phyloP scores from a whole-genome alignment of 2,329 filamentous ascomycete genomes.

The Clonostachys chloroleuca region DNA sequence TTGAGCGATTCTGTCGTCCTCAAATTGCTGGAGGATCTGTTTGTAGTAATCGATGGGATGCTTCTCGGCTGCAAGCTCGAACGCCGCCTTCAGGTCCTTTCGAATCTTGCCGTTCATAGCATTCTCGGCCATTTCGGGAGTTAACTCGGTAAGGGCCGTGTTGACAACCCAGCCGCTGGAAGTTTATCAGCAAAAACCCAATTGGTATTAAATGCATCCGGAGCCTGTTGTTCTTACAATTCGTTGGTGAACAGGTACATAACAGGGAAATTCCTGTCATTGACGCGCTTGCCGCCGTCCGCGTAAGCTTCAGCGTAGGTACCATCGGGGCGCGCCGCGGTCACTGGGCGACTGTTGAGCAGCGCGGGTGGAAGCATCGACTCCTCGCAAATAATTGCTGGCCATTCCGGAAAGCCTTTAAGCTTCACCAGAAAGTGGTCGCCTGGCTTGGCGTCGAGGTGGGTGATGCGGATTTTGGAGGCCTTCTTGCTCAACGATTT shows the following conservation, averaged over 20 bases:
- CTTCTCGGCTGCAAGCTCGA: constrained; percentile 72
- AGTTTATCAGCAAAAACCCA: not conserved
- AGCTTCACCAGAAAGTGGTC: constrained; percentile 90
- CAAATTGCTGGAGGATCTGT: constrained; percentile 65
- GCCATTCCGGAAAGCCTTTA: constrained; percentile 94
- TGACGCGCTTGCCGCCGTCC: constrained; percentile 80
- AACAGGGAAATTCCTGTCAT: constrained; percentile 84
- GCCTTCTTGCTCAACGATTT: constrained; percentile 87
- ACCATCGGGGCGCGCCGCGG: constrained; percentile 76
- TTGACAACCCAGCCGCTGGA: constrained; percentile 87
- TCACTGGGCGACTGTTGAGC: constrained; percentile 75
- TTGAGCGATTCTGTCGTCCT: constrained; percentile 60
- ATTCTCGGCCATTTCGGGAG: constrained; percentile 65
- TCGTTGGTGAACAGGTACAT: constrained; percentile 96
- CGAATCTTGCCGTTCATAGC: constrained; percentile 71
- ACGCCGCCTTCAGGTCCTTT: constrained; percentile 76
- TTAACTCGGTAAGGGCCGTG: constrained; percentile 73
- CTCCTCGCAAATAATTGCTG: constrained; percentile 89
- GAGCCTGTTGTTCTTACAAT: constrained; percentile 67
- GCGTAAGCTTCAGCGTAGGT: constrained; percentile 83
- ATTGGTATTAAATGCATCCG: not conserved
- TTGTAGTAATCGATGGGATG: constrained; percentile 82
- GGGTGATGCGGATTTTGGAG: constrained; percentile 65
- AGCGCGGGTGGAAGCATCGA: constrained; percentile 83
- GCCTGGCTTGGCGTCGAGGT: constrained; percentile 81